Percentiles rank a stretch among this genome's conserved stretches.
phyloP scores from a whole-genome alignment of 306 rosid species.

The Cicer bijugum region DNA sequence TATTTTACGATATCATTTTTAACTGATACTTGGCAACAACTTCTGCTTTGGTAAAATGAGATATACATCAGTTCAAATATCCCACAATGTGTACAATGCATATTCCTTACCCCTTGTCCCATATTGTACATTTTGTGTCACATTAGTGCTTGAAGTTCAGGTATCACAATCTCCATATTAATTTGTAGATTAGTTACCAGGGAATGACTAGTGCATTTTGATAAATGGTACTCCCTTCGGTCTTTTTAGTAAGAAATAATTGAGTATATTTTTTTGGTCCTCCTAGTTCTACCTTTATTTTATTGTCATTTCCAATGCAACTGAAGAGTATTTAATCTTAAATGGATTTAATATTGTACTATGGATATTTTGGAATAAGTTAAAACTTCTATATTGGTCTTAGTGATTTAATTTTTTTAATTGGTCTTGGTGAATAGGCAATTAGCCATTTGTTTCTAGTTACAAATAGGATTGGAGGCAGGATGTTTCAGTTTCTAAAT shows the following conservation, averaged over 20 bases:
- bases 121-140: not conserved
- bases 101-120: slow-evolving; percentile 16
- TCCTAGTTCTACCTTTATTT: not conserved
- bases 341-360: not conserved
- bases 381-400: slow-evolving; percentile 2
- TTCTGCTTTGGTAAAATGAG: not conserved
- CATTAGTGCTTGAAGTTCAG: not conserved
- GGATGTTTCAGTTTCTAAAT: slow-evolving; percentile 19
- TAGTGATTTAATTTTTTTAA: not conserved
- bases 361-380: not conserved
- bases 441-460: not conserved
- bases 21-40: slow-evolving; percentile 13
- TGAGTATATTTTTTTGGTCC: no score
- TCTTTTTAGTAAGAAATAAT: no score
- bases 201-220: not conserved
- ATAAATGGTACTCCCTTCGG: no score
- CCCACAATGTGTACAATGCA: not conserved
- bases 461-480: not conserved
- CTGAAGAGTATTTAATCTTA: not conserved
- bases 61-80: slow-evolving; percentile 9
- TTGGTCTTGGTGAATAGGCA: not conserved
- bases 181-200: not conserved
- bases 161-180: not conserved
- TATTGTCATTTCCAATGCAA: not conserved
- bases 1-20: slow-evolving; percentile 3